These are phyloP conservation scores for Cinnamomum chago DNA, from an alignment of 164 flowering plant genomes.

Conservation along the genomic window DNA sequence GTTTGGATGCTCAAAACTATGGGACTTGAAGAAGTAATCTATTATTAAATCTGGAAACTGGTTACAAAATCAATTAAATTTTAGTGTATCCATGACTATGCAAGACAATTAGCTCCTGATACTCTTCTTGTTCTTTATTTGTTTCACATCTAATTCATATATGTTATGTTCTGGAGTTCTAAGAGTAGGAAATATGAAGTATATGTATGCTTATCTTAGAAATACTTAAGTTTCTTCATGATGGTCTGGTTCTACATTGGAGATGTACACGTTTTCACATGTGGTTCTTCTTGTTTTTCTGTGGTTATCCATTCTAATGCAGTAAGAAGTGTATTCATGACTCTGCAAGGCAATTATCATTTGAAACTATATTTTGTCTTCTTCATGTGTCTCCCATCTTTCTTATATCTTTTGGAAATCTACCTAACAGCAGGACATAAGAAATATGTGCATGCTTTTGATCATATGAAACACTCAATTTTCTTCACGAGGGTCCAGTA, in stretches of 20 bases:
- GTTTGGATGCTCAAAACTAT: neutral
- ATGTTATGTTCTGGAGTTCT: neutral
- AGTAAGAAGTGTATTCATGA: neutral
- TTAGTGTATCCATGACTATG: neutral
- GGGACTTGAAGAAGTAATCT: neutral
- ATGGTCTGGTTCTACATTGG: neutral
- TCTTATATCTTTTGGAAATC: too few species aligned
- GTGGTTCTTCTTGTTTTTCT: neutral
- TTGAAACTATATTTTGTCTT: too few species aligned
- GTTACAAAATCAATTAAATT: neutral
- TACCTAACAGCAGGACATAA: too few species aligned
- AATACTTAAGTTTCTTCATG: neutral
- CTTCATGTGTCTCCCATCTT: too few species aligned
- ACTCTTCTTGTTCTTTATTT: neutral
- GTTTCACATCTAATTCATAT: neutral
- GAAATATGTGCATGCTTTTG: too few species aligned
- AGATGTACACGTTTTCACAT: neutral
- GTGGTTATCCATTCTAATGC: neutral
- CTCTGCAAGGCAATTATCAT: neutral
- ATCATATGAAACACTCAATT: neutral
- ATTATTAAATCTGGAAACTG: neutral
- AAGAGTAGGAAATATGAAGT: neutral
- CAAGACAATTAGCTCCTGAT: neutral
- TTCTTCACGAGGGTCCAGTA: constrained; percentile 8
- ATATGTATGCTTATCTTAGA: neutral